Percentiles rank a stretch among this genome's conserved stretches.
Conservation (phyloP, 1,139 yeast genomes). For the Hansenula anomala region DNA sequence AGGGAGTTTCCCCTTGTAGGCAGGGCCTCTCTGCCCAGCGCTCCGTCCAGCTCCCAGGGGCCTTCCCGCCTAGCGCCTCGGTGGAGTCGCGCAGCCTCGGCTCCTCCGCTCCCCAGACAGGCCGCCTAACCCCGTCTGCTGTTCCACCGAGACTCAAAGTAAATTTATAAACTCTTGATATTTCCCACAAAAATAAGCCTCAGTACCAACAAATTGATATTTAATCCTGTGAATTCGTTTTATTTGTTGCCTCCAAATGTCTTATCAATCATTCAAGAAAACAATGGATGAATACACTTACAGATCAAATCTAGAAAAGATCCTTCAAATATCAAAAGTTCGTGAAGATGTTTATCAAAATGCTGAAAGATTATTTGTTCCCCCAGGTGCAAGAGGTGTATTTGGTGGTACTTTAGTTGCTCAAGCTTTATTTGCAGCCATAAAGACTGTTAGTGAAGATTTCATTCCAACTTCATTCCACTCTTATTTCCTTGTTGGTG, state of each 20-base stretch:
- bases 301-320: background rate
- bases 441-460: conserved; percentile 36
- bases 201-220: too few species aligned
- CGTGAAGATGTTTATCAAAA: conserved; percentile 27
- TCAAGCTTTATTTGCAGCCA: conserved; percentile 65
- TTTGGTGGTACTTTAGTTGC: conserved; percentile 80
- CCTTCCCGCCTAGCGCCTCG: too few species aligned
- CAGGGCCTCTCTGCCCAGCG: too few species aligned
- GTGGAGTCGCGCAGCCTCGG: too few species aligned
- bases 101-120: too few species aligned
- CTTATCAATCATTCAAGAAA: background rate
- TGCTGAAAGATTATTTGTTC: conserved; percentile 32
- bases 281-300: background rate
- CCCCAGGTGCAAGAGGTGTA: conserved; percentile 61
- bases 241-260: background rate
- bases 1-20: too few species aligned
- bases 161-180: too few species aligned
- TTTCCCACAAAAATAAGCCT: too few species aligned
- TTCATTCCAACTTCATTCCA: conserved; percentile 48
- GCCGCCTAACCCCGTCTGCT: too few species aligned
- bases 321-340: background rate
- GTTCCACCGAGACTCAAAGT: too few species aligned
- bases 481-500: conserved; percentile 47
- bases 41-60: too few species aligned
- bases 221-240: too few species aligned